Evolutionary conservation across 2,329 filamentous ascomycete species (phyloP).

Genomic region (Pseudogymnoascus sp.): DNA sequence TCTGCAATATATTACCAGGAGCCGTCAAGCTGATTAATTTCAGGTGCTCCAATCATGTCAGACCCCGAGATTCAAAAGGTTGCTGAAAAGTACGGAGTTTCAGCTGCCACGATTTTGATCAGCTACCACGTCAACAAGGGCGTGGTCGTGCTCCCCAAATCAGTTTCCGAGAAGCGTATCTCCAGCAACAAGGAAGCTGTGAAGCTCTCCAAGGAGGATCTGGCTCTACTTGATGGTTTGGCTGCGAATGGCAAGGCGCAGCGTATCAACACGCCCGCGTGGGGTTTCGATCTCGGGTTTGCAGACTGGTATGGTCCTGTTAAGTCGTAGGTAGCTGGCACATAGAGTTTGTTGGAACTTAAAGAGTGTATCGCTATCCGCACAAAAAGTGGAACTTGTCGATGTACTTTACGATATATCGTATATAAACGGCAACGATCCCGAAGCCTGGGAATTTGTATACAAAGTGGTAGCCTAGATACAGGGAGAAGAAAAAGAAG

Average conservation of each 20-base stretch:
- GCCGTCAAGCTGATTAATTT: neutral
- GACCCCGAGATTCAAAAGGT: constrained; percentile 23
- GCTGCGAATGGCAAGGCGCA: constrained; percentile 28
- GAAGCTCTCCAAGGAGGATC: constrained; percentile 17
- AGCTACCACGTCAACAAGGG: constrained; percentile 47
- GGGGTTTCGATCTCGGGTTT: constrained; percentile 26
- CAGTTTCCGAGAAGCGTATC: constrained; percentile 44
- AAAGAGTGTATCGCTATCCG: too few relatives aligned
- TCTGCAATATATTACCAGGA: neutral
- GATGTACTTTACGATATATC: too few relatives aligned
- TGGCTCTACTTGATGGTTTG: constrained; percentile 24
- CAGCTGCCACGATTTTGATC: constrained; percentile 44
- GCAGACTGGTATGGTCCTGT: too few relatives aligned
- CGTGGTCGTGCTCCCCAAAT: constrained; percentile 47
- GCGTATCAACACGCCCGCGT: constrained; percentile 30
- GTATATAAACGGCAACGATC: too few relatives aligned
- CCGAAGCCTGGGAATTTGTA: too few relatives aligned
- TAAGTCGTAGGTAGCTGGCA: too few relatives aligned
- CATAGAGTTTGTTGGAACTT: too few relatives aligned
- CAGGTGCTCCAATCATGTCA: constrained; percentile 8
- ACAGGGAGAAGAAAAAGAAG: too few relatives aligned
- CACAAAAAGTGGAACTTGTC: too few relatives aligned
- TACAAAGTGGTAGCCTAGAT: too few relatives aligned
- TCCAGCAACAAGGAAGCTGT: constrained; percentile 31
- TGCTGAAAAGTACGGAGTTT: constrained; percentile 42